Evolutionary conservation across 768 basidiomycete genomes (phyloP).

Genomic region (Rhodotorula kratochvilovae): DNA sequence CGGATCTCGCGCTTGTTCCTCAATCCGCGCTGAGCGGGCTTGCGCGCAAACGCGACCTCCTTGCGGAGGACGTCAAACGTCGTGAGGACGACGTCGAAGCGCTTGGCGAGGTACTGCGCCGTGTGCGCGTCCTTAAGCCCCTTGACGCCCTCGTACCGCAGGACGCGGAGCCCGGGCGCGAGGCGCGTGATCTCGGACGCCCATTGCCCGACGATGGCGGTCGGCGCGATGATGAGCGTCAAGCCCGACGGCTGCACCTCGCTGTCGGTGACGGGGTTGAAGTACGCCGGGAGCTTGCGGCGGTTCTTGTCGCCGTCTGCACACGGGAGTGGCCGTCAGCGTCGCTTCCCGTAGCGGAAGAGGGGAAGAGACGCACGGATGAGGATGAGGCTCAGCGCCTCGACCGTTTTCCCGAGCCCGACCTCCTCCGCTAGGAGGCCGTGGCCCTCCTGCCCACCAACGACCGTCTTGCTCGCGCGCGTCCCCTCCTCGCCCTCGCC

Average conservation of each 20-base stretch:
- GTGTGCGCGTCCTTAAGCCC: neutral
- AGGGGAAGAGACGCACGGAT: constrained; percentile 40
- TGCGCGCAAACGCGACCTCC: constrained; percentile 38
- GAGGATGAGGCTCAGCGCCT: constrained; percentile 48
- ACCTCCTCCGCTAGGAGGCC: constrained; percentile 51
- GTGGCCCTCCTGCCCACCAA: constrained; percentile 37
- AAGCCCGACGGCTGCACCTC: constrained; percentile 42
- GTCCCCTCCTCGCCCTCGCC: constrained; percentile 10
- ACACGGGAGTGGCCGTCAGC: neutral
- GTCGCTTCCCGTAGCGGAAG: no score
- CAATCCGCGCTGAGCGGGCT: constrained; percentile 32
- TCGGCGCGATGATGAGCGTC: constrained; percentile 50
- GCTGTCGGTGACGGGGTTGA: constrained; percentile 20
- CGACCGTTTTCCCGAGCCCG: constrained; percentile 52
- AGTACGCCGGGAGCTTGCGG: constrained; percentile 23
- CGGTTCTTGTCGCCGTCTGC: constrained; percentile 31
- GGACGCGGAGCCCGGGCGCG: constrained; percentile 47
- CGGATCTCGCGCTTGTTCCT: constrained; percentile 22
- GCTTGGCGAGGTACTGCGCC: constrained; percentile 6
- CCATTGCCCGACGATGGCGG: constrained; percentile 50
- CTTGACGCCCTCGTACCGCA: constrained; percentile 46
- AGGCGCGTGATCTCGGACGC: constrained; percentile 47
- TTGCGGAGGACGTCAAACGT: constrained; percentile 40
- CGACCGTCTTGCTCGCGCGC: constrained; percentile 27
- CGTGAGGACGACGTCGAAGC: constrained; percentile 41